A percentile compares a stretch with the other conserved stretches of the same genome.
These are phyloP conservation scores for Spizellomyces sp. DNA, from an alignment of 192 early-diverging fungal genomes.

Conservation along the genomic window DNA sequence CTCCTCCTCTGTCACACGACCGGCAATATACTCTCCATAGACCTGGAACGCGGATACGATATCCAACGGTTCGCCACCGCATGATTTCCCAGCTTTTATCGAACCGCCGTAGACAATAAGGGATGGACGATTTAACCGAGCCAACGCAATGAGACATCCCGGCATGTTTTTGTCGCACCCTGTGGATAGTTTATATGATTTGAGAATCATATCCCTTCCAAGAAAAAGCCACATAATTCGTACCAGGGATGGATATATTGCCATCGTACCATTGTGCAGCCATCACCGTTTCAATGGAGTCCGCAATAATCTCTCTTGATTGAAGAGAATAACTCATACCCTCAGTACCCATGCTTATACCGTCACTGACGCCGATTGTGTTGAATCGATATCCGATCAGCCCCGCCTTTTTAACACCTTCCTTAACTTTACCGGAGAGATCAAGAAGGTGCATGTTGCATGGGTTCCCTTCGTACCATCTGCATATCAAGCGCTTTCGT, in stretches of 20 bases:
- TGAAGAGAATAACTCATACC: slow-evolving; percentile 98
- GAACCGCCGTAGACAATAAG: slow-evolving; percentile 99
- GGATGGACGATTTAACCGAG: slow-evolving; percentile 91
- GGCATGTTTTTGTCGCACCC: slow-evolving; percentile 94
- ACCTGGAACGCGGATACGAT: slow-evolving; percentile 97
- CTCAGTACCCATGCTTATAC: slow-evolving; percentile 94
- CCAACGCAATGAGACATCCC: slow-evolving; percentile 95
- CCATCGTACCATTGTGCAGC: slow-evolving; percentile 97
- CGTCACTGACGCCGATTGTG: slow-evolving; percentile 96
- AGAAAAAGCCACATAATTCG: background rate
- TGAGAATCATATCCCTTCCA: background rate
- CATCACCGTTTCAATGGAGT: slow-evolving; percentile 99
- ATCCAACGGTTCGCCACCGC: slow-evolving; percentile 76
- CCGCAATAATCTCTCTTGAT: slow-evolving; percentile 97
- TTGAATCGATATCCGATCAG: slow-evolving; percentile 97
- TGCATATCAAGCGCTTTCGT: slow-evolving; percentile 11
- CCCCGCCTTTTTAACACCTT: slow-evolving; percentile 86
- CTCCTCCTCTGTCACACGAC: slow-evolving; percentile 86
- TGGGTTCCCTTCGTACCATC: slow-evolving; percentile 99
- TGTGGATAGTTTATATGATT: background rate
- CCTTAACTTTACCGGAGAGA: slow-evolving; percentile 85
- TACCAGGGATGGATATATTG: slow-evolving; percentile 94
- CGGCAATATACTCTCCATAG: slow-evolving; percentile 91
- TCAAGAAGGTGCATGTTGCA: slow-evolving; percentile 99
- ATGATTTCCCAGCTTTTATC: slow-evolving; percentile 74